Evolutionary conservation across 164 flowering plant species (phyloP).

Genomic region (Pachysandra terminalis): DNA sequence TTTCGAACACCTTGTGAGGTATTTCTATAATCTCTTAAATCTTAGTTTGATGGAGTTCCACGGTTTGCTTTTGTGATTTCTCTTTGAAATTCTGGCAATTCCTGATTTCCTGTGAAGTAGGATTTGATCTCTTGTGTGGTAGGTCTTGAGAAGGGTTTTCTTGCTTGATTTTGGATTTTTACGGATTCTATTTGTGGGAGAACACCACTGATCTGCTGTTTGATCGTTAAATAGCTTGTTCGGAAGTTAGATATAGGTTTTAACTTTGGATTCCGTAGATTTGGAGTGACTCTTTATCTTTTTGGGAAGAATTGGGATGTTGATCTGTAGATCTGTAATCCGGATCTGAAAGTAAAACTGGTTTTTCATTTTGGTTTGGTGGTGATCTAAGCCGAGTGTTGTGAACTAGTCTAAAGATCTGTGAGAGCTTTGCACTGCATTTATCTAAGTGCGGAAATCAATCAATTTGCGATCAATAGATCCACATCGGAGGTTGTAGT

Average conservation of each 20-base stretch:
- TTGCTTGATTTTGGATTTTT: not conserved
- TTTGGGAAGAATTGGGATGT: no score
- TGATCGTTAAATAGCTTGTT: not conserved
- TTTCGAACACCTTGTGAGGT: not conserved
- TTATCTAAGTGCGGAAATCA: not conserved
- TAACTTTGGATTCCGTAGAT: not conserved
- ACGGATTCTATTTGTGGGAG: not conserved
- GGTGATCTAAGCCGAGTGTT: not conserved
- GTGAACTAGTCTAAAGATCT: not conserved
- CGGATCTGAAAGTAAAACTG: not conserved
- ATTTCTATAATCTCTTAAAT: not conserved
- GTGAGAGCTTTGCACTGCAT: no score
- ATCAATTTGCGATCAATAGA: not conserved
- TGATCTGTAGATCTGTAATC: not conserved
- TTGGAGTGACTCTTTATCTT: not conserved
- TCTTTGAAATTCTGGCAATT: no score
- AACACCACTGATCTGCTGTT: not conserved
- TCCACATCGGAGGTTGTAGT: constrained; percentile 1
- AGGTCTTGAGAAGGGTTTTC: not conserved
- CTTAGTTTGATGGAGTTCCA: not conserved
- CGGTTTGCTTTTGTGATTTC: not conserved
- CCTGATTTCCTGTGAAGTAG: not conserved
- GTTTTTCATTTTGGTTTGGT: not conserved
- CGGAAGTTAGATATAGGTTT: not conserved
- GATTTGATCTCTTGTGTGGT: not conserved